These are phyloP conservation scores for Epicoccum sorghinum DNA, from an alignment of 2,329 filamentous ascomycete genomes.

Conservation along the genomic window DNA sequence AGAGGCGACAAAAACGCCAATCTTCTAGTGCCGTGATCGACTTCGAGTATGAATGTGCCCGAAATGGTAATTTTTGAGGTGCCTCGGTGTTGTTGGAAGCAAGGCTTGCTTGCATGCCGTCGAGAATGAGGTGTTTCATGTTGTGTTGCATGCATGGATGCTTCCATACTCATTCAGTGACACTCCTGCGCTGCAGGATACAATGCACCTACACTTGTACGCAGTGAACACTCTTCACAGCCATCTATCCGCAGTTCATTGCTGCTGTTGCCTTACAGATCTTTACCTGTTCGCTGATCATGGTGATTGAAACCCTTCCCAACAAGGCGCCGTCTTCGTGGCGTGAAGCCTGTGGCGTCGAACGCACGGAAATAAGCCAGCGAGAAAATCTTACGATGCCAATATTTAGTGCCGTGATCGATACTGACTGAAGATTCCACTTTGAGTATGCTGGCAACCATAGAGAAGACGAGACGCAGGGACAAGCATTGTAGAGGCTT, in stretches of 20 bases:
- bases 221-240: neutral
- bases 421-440: slow-evolving; percentile 3
- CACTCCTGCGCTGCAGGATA: too few relatives aligned
- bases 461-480: neutral
- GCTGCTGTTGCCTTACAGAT: neutral
- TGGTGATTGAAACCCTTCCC: too few relatives aligned
- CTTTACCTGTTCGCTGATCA: too few relatives aligned
- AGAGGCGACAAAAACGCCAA: slow-evolving; percentile 22
- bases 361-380: neutral
- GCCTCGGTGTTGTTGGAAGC: neutral
- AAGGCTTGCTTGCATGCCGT: neutral
- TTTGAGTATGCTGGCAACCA: slow-evolving; percentile 7
- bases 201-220: too few relatives aligned
- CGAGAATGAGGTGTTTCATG: slow-evolving; percentile 6
- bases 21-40: slow-evolving; percentile 28
- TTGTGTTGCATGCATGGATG: neutral
- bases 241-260: neutral
- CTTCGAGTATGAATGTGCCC: neutral
- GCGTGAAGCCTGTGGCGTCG: neutral
- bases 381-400: slow-evolving; percentile 1
- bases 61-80: neutral
- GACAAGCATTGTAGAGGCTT: slow-evolving; percentile 3
- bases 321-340: too few relatives aligned
- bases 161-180: neutral
- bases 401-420: slow-evolving; percentile 16